These are phyloP conservation scores for Penicillium sp. DNA, from an alignment of 2,329 filamentous ascomycete genomes.

Conservation along the genomic window DNA sequence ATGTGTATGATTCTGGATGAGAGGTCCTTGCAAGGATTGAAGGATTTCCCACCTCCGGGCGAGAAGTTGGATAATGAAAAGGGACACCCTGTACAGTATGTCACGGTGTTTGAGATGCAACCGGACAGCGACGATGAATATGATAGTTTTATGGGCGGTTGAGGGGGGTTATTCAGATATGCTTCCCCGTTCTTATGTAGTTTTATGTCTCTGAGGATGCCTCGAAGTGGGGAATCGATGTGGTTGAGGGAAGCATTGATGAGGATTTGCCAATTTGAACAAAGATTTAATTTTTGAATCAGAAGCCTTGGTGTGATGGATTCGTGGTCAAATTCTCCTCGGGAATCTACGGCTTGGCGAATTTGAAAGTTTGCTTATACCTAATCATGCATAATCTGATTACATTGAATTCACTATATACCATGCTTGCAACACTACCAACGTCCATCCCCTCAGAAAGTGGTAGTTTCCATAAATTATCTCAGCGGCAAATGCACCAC, in stretches of 20 bases:
- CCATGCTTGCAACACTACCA: not conserved
- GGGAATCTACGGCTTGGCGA: too few species aligned
- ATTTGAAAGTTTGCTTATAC: too few species aligned
- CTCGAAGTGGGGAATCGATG: too few species aligned
- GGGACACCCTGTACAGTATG: not conserved
- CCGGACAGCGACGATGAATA: constrained; percentile 1
- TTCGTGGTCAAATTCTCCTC: not conserved
- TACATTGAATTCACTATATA: not conserved
- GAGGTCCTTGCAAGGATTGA: constrained; percentile 2
- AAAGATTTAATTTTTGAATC: not conserved
- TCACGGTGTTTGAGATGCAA: constrained; percentile 4
- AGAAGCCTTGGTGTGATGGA: not conserved
- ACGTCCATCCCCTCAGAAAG: not conserved
- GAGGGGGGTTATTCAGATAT: not conserved
- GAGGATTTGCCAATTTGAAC: not conserved
- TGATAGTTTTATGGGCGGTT: constrained; percentile 8
- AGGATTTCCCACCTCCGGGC: not conserved
- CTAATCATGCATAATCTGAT: too few species aligned
- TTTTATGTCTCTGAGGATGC: not conserved
- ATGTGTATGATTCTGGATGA: constrained; percentile 10
- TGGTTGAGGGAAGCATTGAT: not conserved
- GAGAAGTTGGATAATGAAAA: not conserved
- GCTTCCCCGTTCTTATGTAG: not conserved
- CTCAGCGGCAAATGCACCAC: not conserved
- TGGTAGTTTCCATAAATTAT: not conserved